Evolutionary conservation across 352 stramenopile genomes (phyloP).

Genomic region (Phytophthora macrochlamydospora): DNA sequence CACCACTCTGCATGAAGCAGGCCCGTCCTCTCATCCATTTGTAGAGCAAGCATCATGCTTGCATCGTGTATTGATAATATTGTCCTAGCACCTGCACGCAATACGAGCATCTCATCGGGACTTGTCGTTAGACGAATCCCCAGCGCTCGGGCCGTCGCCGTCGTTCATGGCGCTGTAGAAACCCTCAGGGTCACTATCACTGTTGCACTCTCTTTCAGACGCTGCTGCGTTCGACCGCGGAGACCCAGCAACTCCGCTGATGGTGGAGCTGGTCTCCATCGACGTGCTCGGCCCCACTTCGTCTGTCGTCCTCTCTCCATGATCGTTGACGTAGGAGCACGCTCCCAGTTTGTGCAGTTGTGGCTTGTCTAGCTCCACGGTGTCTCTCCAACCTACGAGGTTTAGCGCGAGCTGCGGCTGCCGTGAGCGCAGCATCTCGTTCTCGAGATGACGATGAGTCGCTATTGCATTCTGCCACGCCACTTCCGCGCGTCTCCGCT

Average conservation of each 20-base stretch:
- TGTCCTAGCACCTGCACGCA: neutral
- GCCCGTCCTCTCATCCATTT: too few relatives aligned
- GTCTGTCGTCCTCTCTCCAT: constrained; percentile 1
- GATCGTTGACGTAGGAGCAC: constrained; percentile 23
- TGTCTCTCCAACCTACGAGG: constrained; percentile 34
- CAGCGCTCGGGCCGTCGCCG: neutral
- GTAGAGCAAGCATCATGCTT: too few relatives aligned
- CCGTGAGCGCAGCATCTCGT: constrained; percentile 23
- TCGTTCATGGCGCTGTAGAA: constrained; percentile 13
- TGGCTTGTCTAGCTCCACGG: constrained; percentile 33
- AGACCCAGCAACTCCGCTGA: constrained; percentile 11
- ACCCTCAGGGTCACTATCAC: constrained; percentile 6
- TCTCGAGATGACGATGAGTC: constrained; percentile 14
- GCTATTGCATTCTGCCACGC: constrained; percentile 4
- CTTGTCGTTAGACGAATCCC: neutral
- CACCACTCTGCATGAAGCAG: too few relatives aligned
- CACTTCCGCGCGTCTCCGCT: neutral
- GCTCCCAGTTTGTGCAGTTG: constrained; percentile 21
- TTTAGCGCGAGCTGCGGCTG: constrained; percentile 28
- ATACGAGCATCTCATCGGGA: neutral
- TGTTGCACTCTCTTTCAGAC: neutral
- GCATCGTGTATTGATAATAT: too few relatives aligned
- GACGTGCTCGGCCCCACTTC: constrained; percentile 13
- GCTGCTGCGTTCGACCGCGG: neutral
- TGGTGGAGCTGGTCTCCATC: constrained; percentile 15